These are phyloP conservation scores for Neonectria magnoliae DNA, from an alignment of 2,329 filamentous ascomycete genomes.

Conservation along the genomic window DNA sequence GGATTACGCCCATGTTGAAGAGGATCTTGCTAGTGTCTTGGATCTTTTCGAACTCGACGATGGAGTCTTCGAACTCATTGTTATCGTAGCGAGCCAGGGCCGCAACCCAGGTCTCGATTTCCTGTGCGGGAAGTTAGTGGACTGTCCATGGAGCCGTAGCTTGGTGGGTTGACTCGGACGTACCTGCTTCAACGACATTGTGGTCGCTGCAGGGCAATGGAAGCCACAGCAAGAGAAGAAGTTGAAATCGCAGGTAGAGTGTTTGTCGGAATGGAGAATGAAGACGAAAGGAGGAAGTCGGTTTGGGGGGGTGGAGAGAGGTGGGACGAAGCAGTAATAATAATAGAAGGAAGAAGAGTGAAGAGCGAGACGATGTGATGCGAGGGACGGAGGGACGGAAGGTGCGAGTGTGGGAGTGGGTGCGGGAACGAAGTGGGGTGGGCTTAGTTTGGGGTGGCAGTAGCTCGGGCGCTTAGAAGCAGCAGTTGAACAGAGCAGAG, in stretches of 20 bases:
- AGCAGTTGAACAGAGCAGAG: neutral
- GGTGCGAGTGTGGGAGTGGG: slow-evolving; percentile 9
- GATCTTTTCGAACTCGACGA: slow-evolving; percentile 86
- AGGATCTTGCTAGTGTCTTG: slow-evolving; percentile 97
- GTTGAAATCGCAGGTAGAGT: slow-evolving; percentile 10
- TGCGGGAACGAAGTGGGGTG: slow-evolving; percentile 23
- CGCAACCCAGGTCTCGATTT: slow-evolving; percentile 98
- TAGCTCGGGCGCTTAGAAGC: slow-evolving; percentile 39
- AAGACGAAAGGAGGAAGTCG: slow-evolving; percentile 22
- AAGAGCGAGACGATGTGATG: slow-evolving; percentile 35
- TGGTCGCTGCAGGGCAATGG: slow-evolving; percentile 42
- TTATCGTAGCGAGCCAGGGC: slow-evolving; percentile 94
- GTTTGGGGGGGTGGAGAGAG: slow-evolving; percentile 31
- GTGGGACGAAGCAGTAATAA: slow-evolving; percentile 17
- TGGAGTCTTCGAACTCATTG: slow-evolving; percentile 93
- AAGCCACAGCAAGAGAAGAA: slow-evolving; percentile 30
- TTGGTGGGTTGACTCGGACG: slow-evolving; percentile 30
- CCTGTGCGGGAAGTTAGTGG: slow-evolving; percentile 61
- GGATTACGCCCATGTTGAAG: slow-evolving; percentile 98
- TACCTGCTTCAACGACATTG: slow-evolving; percentile 72
- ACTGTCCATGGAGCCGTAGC: slow-evolving; percentile 9
- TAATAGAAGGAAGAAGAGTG: slow-evolving; percentile 1
- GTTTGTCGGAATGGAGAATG: slow-evolving; percentile 10
- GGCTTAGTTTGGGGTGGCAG: slow-evolving; percentile 19
- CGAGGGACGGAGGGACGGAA: slow-evolving; percentile 17